These are phyloP conservation scores for Tylopilus intermedius DNA, from an alignment of 768 basidiomycete genomes.

Conservation along the genomic window DNA sequence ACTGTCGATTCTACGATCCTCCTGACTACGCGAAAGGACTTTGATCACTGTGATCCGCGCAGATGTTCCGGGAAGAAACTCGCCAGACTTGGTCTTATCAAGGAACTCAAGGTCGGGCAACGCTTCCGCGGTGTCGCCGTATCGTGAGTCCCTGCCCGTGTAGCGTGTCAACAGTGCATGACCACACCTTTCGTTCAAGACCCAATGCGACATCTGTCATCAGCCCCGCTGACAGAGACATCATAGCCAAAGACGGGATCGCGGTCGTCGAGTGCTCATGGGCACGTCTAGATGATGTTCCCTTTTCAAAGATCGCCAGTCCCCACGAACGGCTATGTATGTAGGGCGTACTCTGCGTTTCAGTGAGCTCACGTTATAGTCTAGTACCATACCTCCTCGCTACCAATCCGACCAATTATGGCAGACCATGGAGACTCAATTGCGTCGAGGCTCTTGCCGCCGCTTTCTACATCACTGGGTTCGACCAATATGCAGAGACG, in stretches of 20 bases:
- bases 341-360: constrained; percentile 28
- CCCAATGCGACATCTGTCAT: constrained; percentile 79
- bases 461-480: constrained; percentile 90
- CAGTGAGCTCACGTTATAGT: neutral
- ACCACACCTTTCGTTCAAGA: constrained; percentile 36
- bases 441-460: constrained; percentile 95
- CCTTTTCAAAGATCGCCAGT: constrained; percentile 88
- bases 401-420: constrained; percentile 96
- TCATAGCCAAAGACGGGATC: constrained; percentile 67
- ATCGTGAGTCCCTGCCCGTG: constrained; percentile 57
- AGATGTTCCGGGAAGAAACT: constrained; percentile 88
- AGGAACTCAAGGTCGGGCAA: constrained; percentile 75
- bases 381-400: constrained; percentile 93
- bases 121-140: constrained; percentile 90
- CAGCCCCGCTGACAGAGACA: constrained; percentile 78
- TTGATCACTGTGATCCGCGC: constrained; percentile 94
- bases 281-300: constrained; percentile 93
- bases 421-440: constrained; percentile 93
- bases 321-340: constrained; percentile 86
- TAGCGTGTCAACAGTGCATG: neutral
- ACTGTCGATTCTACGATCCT: neutral
- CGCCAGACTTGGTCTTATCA: constrained; percentile 77
- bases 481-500: constrained; percentile 72
- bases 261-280: constrained; percentile 99
- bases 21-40: constrained; percentile 55